Evolutionary conservation across 805 yeast genomes (phyloP), one percentile per base, ranked within the genome.

Genomic region (Sugiyamaella valdiviana): DNA sequence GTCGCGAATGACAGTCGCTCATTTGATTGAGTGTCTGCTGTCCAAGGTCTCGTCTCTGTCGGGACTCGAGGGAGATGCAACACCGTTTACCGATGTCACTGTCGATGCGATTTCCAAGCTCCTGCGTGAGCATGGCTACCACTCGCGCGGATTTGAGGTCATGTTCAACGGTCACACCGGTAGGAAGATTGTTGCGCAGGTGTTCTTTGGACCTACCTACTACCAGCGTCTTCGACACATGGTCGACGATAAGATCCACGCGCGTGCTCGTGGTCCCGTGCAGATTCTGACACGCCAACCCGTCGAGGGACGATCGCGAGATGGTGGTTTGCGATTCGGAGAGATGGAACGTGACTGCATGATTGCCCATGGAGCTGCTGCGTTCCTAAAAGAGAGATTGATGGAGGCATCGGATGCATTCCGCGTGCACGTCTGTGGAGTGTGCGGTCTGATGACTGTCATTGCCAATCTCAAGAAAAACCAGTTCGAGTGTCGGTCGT

Each of bases 261-360:
- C 98, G 16, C 84, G 99, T 74, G 98, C 99, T 5, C 83, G 98
- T 75, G 99, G 99, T 48, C 98, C 99, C 14, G 95, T 91, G 53
- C 98, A 91, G 76, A 95, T 91, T 50, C 75, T 91, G 68, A 91
- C 99, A 2, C 85, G 98, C 73, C 99, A 91, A 70, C 99, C 99
- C 3, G 96, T 90, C 54, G 98, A 91, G 71, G 99, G 99, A 81
- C 83, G 99, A 70, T 89, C 97, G 15, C 82, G 99, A 73, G 98
- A 93, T 70, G 99, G 99, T 80, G 99, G 99, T 60, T 76, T 91
- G 67, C 87, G 99, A 71, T 90, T 91, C 79, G 99, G 99, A 64
- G 99, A 91, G 71, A 93, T 93, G 99, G 99, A 93, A 73, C 87
- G 99, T 75, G 99, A 93, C 77, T 93, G 99, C 84, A 91, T 93